These are phyloP conservation scores for Collybiopsis confluens DNA, from an alignment of 768 basidiomycete species.

Conservation along the genomic window DNA sequence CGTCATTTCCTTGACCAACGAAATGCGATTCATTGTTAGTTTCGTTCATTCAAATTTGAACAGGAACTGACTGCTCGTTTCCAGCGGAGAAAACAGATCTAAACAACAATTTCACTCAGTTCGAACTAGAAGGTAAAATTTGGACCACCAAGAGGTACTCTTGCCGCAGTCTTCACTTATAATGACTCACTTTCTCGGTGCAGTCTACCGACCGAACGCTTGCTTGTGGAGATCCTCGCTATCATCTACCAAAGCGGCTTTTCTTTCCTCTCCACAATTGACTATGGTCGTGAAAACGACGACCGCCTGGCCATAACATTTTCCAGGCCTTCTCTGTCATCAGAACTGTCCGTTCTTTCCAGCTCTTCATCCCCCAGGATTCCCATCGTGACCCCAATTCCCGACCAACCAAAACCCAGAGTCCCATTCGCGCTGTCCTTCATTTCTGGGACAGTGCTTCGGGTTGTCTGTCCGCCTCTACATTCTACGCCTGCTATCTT, in stretches of 20 bases:
- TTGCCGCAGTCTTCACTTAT: neutral
- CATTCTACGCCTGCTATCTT: slow-evolving; percentile 75
- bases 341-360: slow-evolving; percentile 28
- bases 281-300: slow-evolving; percentile 74
- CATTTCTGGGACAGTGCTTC: slow-evolving; percentile 58
- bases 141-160: slow-evolving; percentile 61
- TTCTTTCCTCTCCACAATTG: slow-evolving; percentile 61
- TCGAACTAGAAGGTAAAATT: slow-evolving; percentile 63
- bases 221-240: slow-evolving; percentile 63
- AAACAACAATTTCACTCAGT: slow-evolving; percentile 59
- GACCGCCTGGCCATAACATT: slow-evolving; percentile 71
- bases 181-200: neutral
- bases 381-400: slow-evolving; percentile 20
- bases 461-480: slow-evolving; percentile 74
- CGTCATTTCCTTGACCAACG: slow-evolving; percentile 48
- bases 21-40: slow-evolving; percentile 28
- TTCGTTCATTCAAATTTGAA: slow-evolving; percentile 28
- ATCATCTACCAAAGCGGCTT: slow-evolving; percentile 63
- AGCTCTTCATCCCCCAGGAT: slow-evolving; percentile 17
- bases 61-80: neutral
- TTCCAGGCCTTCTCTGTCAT: slow-evolving; percentile 41
- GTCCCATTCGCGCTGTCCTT: slow-evolving; percentile 73
- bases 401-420: slow-evolving; percentile 34
- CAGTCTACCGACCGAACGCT: slow-evolving; percentile 49
- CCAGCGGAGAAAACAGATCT: slow-evolving; percentile 28